Evolutionary conservation across 2,329 filamentous ascomycete genomes (phyloP).

Genomic region (Neoscytalidium dimidiatum): DNA sequence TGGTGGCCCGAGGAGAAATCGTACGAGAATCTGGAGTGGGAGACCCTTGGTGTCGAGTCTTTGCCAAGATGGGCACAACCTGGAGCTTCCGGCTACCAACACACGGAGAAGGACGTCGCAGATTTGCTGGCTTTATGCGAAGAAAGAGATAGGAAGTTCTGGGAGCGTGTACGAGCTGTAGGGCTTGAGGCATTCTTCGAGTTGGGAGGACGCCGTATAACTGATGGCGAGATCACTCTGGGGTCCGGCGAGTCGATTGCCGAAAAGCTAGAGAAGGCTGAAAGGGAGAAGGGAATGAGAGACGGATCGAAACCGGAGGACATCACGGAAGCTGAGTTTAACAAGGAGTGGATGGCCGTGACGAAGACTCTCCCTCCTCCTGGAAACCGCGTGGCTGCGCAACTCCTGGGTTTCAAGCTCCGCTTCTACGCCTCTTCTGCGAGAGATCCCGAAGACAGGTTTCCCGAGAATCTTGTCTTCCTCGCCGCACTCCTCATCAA

Average conservation of each 20-base stretch:
- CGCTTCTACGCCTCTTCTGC: conserved; percentile 87
- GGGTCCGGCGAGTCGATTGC: conserved; percentile 19
- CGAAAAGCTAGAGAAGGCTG: conserved; percentile 25
- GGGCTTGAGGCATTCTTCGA: conserved; percentile 89
- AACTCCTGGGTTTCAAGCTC: conserved; percentile 94
- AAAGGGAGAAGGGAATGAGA: neutral
- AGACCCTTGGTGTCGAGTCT: conserved; percentile 59
- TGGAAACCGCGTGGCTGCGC: conserved; percentile 89
- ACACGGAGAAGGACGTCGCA: conserved; percentile 69
- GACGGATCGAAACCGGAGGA: conserved; percentile 45
- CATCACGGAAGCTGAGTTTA: conserved; percentile 39
- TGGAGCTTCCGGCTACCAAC: conserved; percentile 62
- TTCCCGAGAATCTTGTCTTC: conserved; percentile 92
- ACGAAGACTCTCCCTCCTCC: conserved; percentile 81
- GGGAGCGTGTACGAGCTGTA: conserved; percentile 73
- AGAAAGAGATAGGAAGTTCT: conserved; percentile 74
- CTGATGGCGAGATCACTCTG: conserved; percentile 52
- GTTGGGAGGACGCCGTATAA: conserved; percentile 71
- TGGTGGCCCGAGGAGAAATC: conserved; percentile 85
- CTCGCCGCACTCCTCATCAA: conserved; percentile 92
- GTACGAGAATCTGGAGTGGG: conserved; percentile 50
- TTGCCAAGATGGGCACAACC: conserved; percentile 87
- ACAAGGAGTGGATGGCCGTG: conserved; percentile 70
- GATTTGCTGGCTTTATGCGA: conserved; percentile 59
- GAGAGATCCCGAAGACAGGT: conserved; percentile 70